A percentile compares a stretch with the other conserved stretches of the same genome.
Evolutionary conservation across 768 basidiomycete species (phyloP).

Genomic region (Ramaria sp.): DNA sequence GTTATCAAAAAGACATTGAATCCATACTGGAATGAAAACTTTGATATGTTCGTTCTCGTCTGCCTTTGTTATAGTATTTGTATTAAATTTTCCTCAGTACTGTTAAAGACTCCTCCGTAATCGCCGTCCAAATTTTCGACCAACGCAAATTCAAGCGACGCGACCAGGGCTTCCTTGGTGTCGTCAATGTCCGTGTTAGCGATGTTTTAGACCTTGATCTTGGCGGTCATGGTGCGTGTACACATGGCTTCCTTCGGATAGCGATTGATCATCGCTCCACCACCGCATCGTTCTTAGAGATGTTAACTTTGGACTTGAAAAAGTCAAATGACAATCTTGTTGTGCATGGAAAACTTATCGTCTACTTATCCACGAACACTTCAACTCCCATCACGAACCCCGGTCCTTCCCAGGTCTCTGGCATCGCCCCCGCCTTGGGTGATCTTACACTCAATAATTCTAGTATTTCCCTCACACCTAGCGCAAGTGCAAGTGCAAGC

Average conservation of each 20-base stretch:
- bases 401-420: conserved; percentile 61
- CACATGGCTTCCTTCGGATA: conserved; percentile 1
- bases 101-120: conserved; percentile 95
- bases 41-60: conserved; percentile 62
- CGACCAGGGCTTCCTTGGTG: conserved; percentile 97
- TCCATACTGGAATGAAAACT: conserved; percentile 97
- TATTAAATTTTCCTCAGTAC: conserved; percentile 37
- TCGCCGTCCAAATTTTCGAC: conserved; percentile 98
- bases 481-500: conserved; percentile 25
- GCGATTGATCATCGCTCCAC: conserved; percentile 10
- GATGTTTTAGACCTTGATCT: conserved; percentile 87
- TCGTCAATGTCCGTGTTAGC: conserved; percentile 88
- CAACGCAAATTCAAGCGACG: conserved; percentile 98
- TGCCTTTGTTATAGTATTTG: background rate
- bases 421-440: conserved; percentile 36
- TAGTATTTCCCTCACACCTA: conserved; percentile 44
- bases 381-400: conserved; percentile 76
- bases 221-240: conserved; percentile 77
- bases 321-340: conserved; percentile 98
- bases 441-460: conserved; percentile 38
- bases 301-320: conserved; percentile 93
- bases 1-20: conserved; percentile 95
- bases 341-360: conserved; percentile 95
- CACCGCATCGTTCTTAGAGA: conserved; percentile 43
- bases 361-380: conserved; percentile 91